Evolutionary conservation across 495 filamentous ascomycete species (phyloP), one percentile per base, ranked within the genome.

Genomic region (Penicillium longicatenatum): DNA sequence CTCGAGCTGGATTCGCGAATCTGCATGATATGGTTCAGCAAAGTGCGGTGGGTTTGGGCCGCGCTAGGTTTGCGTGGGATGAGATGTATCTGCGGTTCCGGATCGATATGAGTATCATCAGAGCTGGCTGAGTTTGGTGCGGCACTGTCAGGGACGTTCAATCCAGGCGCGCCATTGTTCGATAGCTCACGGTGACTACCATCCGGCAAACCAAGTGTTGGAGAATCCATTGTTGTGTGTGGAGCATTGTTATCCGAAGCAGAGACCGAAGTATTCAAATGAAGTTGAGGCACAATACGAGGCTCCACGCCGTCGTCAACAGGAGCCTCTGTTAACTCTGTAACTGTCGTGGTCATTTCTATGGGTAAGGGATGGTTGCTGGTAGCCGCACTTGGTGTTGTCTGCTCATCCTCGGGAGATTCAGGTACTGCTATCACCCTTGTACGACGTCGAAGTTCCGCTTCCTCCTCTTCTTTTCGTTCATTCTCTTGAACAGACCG

Each of bases 401-500:
- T 53, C 29, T 52, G 49, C 35, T 63, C 65, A 16, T 67, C 61
- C 21, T 64, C 50, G 26, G 58, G 50, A 22, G 55, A 35, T 11
- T 63, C 53, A 7, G 42, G 45, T 19, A 46, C 48, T 70, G 30
- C 43, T 19, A 46, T 48, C 69, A 73, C 50, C 4, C 26, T 65
- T 43, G 69, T 69, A 26, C 70, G 69, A 54, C 70, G 76, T 68
- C 68, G 76, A 67, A 70, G 66, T 54, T 82, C 75, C 1, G 73
- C 75, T 48, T 77, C 76, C 57, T 70, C 68, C 60, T 78, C 77
- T 60, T 86, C 81, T 55, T 78, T 82, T 56, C 81, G 79, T 64
- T 91, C 84, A 63, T 75, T 86, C 64, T 89, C 87, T 59, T 86
- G 82, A 43, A 92, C 84, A 20, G 86, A 89, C 54, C 87, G 86